A percentile compares a stretch with the other conserved stretches of the same genome.
Conservation (phyloP, 129 eudicot genomes). For the sunflower (Helianthus annuus) region DNA sequence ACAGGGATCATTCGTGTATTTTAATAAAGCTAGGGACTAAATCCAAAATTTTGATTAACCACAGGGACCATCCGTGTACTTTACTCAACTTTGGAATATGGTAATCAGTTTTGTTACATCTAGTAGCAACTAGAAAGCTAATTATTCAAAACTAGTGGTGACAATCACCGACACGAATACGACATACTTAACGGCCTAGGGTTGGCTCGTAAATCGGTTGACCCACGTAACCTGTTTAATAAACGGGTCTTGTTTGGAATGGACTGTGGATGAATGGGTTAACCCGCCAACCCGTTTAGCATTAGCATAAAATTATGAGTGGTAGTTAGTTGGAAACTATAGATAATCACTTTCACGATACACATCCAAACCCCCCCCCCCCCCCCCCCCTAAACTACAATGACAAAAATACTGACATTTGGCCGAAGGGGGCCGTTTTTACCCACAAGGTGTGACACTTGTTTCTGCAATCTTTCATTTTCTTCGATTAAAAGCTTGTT, state of each 20-base stretch:
- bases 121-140: background rate
- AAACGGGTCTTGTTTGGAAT: background rate
- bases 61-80: background rate
- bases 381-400: background rate
- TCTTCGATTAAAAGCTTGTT: slow-evolving; percentile 93
- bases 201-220: background rate
- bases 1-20: no score
- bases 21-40: no score
- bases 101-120: background rate
- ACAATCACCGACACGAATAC: background rate
- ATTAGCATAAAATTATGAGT: background rate
- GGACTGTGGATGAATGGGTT: background rate
- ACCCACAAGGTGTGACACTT: slow-evolving; percentile 73
- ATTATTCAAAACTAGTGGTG: background rate
- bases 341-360: background rate
- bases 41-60: no score
- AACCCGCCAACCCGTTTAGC: background rate
- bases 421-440: slow-evolving; percentile 81
- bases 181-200: background rate
- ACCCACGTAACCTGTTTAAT: background rate
- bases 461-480: slow-evolving; percentile 85
- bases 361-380: slow-evolving; percentile 10
- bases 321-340: background rate
- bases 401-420: slow-evolving; percentile 42
- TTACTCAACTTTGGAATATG: background rate